Conservation (phyloP, 768 basidiomycete genomes). For the Boletus bicolor region DNA sequence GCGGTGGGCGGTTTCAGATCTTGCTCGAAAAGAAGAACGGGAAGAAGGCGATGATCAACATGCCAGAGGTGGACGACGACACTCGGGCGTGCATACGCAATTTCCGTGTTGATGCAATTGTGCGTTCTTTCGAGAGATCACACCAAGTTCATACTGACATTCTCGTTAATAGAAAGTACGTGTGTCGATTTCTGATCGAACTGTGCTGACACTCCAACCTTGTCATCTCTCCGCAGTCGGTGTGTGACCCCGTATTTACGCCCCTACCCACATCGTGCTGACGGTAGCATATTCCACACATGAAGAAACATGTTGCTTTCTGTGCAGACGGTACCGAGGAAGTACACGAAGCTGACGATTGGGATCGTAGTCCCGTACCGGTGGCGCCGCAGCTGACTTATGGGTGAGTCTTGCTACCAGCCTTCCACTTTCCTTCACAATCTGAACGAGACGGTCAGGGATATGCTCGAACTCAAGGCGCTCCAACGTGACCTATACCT, state of each 20-base stretch:
- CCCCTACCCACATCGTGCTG: background rate
- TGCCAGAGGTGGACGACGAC: slow-evolving; percentile 14
- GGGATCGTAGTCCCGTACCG: slow-evolving; percentile 74
- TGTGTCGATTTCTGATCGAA: background rate
- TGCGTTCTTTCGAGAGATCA: slow-evolving; percentile 4
- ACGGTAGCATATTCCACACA: background rate
- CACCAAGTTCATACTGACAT: background rate
- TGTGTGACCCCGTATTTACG: background rate
- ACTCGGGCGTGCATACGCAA: slow-evolving; percentile 23
- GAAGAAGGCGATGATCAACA: slow-evolving; percentile 2
- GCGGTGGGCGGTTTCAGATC: slow-evolving; percentile 25
- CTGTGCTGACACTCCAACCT: background rate
- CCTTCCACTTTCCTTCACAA: background rate
- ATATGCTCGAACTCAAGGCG: slow-evolving; percentile 65
- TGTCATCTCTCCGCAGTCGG: slow-evolving; percentile 5
- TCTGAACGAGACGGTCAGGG: slow-evolving; percentile 35
- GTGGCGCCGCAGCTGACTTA: slow-evolving; percentile 59
- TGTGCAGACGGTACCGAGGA: slow-evolving; percentile 52
- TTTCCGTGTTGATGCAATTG: slow-evolving; percentile 23
- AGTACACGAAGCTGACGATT: slow-evolving; percentile 67
- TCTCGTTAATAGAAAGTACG: slow-evolving; percentile 16
- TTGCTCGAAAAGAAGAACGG: slow-evolving; percentile 17
- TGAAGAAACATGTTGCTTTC: slow-evolving; percentile 60
- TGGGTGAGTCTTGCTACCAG: slow-evolving; percentile 48
- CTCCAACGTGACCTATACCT: slow-evolving; percentile 63